These are phyloP conservation scores for Madurella fahalii DNA, from an alignment of 2,329 filamentous ascomycete species.

Conservation along the genomic window DNA sequence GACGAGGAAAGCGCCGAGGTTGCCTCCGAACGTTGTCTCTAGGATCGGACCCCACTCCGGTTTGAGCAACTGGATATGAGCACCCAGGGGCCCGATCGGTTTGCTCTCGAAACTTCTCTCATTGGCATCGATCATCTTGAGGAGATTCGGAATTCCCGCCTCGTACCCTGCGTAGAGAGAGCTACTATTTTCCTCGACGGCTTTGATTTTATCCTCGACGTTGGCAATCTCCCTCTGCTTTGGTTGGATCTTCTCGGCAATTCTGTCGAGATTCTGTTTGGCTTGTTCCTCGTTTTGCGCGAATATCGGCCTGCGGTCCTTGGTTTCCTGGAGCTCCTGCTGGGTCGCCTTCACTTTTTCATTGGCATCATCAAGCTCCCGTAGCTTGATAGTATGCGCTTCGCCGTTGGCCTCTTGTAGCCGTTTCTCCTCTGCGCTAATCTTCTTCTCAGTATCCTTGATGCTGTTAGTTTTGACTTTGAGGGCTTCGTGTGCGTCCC, in stretches of 20 bases:
- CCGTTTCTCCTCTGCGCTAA: conserved; percentile 54
- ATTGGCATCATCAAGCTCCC: conserved; percentile 57
- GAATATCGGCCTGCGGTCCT: conserved; percentile 33
- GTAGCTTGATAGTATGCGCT: conserved; percentile 57
- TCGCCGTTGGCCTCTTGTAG: conserved; percentile 68
- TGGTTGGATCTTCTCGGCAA: conserved; percentile 31
- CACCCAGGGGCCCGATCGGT: conserved; percentile 81
- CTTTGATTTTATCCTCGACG: conserved; percentile 47
- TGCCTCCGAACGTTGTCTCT: conserved; percentile 69
- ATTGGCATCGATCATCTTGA: conserved; percentile 60
- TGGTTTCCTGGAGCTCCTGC: conserved; percentile 29
- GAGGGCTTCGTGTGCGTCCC: conserved; percentile 58
- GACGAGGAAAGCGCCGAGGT: conserved; percentile 76
- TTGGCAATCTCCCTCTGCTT: conserved; percentile 54
- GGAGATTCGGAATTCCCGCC: conserved; percentile 56
- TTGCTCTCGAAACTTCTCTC: conserved; percentile 64
- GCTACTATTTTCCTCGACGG: conserved; percentile 54
- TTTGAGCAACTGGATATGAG: conserved; percentile 70
- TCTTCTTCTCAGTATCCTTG: conserved; percentile 43
- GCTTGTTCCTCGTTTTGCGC: conserved; percentile 33
- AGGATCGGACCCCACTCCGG: conserved; percentile 80
- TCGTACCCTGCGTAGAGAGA: conserved; percentile 63
- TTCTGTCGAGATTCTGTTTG: conserved; percentile 30
- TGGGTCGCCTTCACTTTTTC: conserved; percentile 43
- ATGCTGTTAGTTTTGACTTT: conserved; percentile 49